phyloP scores from a whole-genome alignment of 768 basidiomycete genomes.

The Sarcodon aspratus region DNA sequence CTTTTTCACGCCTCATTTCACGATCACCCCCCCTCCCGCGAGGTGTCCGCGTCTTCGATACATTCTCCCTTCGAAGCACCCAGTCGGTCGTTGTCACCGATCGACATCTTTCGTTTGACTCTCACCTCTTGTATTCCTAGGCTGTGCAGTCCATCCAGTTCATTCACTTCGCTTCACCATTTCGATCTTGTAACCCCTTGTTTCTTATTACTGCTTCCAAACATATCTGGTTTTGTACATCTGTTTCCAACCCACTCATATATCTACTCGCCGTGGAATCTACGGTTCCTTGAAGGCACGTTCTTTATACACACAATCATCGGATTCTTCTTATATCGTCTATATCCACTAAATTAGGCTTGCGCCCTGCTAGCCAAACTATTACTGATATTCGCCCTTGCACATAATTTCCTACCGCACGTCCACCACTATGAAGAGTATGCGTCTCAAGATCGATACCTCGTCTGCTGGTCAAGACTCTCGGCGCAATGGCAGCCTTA shows the following conservation, averaged over 20 bases:
- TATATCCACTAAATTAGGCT: conserved; percentile 3
- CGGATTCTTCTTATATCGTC: conserved; percentile 1
- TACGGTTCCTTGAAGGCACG: background rate
- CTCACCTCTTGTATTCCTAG: background rate
- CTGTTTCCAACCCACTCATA: background rate
- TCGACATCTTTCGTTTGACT: background rate
- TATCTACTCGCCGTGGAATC: background rate
- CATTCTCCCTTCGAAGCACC: background rate
- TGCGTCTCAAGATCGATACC: conserved; percentile 22
- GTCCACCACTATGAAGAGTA: conserved; percentile 11
- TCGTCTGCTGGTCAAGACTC: no score
- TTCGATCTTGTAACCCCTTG: background rate
- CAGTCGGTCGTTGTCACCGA: background rate
- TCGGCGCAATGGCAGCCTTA: background rate
- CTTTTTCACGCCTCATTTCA: conserved; percentile 5
- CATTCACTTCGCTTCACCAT: background rate
- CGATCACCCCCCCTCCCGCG: conserved; percentile 1
- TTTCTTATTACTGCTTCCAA: background rate
- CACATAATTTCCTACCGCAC: no score
- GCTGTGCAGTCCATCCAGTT: background rate
- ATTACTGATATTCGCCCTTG: background rate
- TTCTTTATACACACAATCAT: no score
- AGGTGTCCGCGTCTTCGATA: conserved; percentile 2
- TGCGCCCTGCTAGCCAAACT: conserved; percentile 2
- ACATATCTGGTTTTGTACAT: background rate